These are phyloP conservation scores for Moricandia moricandioides DNA, from an alignment of 345 rosid species.

Conservation along the genomic window DNA sequence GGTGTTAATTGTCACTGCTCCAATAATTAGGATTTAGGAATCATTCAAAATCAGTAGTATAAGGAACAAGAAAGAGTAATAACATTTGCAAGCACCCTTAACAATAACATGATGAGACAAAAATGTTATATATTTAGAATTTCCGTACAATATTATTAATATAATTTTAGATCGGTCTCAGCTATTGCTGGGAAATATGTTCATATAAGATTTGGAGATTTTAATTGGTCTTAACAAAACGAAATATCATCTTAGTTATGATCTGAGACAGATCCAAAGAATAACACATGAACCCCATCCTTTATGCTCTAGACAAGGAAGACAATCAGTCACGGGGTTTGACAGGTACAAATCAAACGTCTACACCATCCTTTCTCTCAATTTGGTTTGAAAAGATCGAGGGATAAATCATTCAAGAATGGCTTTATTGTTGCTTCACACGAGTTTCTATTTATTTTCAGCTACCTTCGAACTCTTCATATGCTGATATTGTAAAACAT, in stretches of 20 bases:
- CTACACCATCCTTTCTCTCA: too few relatives aligned
- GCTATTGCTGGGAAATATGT: not conserved
- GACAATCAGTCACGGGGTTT: too few relatives aligned
- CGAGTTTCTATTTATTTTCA: too few relatives aligned
- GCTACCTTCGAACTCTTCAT: too few relatives aligned
- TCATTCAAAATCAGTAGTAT: not conserved
- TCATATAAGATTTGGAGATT: not conserved
- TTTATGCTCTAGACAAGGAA: too few relatives aligned
- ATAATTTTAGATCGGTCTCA: slow-evolving; percentile 2
- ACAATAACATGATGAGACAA: not conserved
- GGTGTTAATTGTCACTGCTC: slow-evolving; percentile 10
- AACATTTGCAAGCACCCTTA: not conserved
- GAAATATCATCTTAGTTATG: slow-evolving; percentile 3
- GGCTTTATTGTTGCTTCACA: too few relatives aligned
- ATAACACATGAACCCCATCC: slow-evolving; percentile 37
- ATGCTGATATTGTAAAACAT: too few relatives aligned
- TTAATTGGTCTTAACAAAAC: not conserved
- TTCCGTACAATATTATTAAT: not conserved
- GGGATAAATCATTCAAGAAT: too few relatives aligned
- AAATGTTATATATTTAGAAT: not conserved
- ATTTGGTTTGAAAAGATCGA: too few relatives aligned
- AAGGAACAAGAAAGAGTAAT: not conserved
- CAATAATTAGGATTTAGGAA: not conserved
- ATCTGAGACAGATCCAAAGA: slow-evolving; percentile 26
- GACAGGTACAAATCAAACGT: too few relatives aligned